Conservation (phyloP, 192 early-diverging fungal species). For the Funneliformis mosseae region DNA sequence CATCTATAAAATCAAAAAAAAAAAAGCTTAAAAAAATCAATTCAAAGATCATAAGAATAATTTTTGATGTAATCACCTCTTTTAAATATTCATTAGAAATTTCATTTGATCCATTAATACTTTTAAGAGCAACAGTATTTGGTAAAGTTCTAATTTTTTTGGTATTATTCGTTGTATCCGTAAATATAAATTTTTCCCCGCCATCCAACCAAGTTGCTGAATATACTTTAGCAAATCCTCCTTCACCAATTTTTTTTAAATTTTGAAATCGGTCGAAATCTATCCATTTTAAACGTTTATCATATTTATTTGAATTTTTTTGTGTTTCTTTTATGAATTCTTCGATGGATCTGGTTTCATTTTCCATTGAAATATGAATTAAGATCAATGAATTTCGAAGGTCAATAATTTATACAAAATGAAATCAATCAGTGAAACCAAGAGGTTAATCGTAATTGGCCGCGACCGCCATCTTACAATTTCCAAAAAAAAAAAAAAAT, state of each 20-base stretch:
- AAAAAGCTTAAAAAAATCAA: not conserved
- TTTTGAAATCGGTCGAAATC: not conserved
- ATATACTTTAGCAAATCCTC: not conserved
- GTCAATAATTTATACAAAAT: too few species aligned
- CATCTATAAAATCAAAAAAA: not conserved
- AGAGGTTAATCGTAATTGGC: too few species aligned
- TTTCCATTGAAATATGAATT: too few species aligned
- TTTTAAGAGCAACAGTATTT: not conserved
- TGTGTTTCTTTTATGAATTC: not conserved
- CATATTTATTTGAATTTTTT: not conserved
- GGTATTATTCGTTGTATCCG: not conserved
- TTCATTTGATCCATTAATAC: not conserved
- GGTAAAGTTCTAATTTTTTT: not conserved
- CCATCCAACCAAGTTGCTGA: not conserved
- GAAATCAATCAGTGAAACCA: too few species aligned
- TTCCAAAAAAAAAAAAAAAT: too few species aligned
- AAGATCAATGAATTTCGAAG: too few species aligned
- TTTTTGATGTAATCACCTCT: not conserved
- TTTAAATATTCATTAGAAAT: not conserved
- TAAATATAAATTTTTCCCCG: not conserved
- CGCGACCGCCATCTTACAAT: too few species aligned
- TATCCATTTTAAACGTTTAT: not conserved
- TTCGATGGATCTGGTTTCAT: too few species aligned
- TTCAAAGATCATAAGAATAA: not conserved
- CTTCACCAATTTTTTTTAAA: not conserved